Conservation (phyloP, 2,329 filamentous ascomycete genomes). For the Periconia digitata region DNA sequence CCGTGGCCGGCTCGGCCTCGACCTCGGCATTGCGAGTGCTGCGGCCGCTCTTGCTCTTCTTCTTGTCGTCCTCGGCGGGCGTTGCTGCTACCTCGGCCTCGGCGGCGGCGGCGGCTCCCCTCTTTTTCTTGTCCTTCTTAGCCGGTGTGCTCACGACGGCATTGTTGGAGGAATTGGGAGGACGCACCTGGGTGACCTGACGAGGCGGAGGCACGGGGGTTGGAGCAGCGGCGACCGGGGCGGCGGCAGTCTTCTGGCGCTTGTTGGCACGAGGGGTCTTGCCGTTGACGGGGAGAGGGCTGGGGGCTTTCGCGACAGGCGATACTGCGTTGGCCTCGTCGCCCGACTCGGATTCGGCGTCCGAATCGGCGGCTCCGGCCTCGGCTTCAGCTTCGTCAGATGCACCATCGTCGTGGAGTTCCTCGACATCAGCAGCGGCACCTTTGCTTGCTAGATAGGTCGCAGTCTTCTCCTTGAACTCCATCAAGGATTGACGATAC, state of each 20-base stretch:
- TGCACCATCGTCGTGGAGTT: conserved; percentile 43
- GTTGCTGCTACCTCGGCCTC: conserved; percentile 25
- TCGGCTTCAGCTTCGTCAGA: conserved; percentile 40
- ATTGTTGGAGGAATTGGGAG: conserved; percentile 12
- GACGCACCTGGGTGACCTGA: conserved; percentile 12
- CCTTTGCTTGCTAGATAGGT: conserved; percentile 56
- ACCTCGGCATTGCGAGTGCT: conserved; percentile 36
- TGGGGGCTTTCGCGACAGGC: conserved; percentile 35
- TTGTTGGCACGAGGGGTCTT: conserved; percentile 41
- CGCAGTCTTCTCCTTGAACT: conserved; percentile 58
- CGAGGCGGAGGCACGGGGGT: conserved; percentile 18
- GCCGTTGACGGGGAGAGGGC: conserved; percentile 25
- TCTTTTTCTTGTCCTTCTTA: conserved; percentile 40
- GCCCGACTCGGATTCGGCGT: conserved; percentile 41
- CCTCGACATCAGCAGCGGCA: conserved; percentile 42
- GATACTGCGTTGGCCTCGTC: conserved; percentile 33
- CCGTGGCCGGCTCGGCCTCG: conserved; percentile 16
- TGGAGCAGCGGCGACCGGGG: conserved; percentile 17
- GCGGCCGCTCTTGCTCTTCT: conserved; percentile 39
- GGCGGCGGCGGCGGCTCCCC: conserved; percentile 34
- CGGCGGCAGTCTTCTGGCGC: conserved; percentile 39
- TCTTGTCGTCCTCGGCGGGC: conserved; percentile 36
- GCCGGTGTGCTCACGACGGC: conserved; percentile 12
- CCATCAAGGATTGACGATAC: conserved; percentile 56
- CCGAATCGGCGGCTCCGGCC: conserved; percentile 41